Evolutionary conservation across 306 rosid genomes (phyloP).

Genomic region (Sicyos edulis): DNA sequence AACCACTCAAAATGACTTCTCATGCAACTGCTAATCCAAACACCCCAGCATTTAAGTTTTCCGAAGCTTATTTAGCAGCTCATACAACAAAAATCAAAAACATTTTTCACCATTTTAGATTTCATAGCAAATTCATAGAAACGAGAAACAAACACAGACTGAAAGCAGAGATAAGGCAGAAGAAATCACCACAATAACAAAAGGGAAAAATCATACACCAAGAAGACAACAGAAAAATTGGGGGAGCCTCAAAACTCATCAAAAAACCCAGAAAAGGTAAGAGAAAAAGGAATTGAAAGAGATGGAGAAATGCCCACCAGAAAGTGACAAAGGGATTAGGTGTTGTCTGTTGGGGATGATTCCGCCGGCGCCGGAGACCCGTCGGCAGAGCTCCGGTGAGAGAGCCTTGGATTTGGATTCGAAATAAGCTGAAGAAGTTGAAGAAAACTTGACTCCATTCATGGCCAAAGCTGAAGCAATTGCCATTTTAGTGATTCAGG

Average conservation of each 20-base stretch:
- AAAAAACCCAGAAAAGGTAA: too few species aligned
- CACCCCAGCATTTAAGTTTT: too few species aligned
- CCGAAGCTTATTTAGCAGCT: too few species aligned
- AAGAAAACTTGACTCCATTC: not conserved
- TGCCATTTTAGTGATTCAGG: not conserved
- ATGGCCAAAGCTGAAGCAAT: slow-evolving; percentile 4
- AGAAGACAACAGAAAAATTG: not conserved
- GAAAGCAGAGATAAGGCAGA: slow-evolving; percentile 11
- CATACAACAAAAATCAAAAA: not conserved
- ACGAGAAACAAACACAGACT: not conserved
- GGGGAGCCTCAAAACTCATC: not conserved
- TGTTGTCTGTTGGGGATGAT: slow-evolving; percentile 47
- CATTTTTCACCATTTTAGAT: not conserved
- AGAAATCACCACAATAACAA: too few species aligned
- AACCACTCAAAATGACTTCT: too few species aligned
- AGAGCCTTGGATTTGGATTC: slow-evolving; percentile 31
- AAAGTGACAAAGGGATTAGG: slow-evolving; percentile 5
- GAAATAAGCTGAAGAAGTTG: not conserved
- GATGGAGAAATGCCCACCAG: slow-evolving; percentile 5
- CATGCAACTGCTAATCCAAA: too few species aligned
- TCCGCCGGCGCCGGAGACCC: slow-evolving; percentile 90
- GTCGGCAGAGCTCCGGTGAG: slow-evolving; percentile 75
- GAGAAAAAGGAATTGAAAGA: not conserved
- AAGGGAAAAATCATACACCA: too few species aligned
- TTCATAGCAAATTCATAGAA: not conserved